Conservation (phyloP, 2,329 filamentous ascomycete species). For the Cytospora piceicola region DNA sequence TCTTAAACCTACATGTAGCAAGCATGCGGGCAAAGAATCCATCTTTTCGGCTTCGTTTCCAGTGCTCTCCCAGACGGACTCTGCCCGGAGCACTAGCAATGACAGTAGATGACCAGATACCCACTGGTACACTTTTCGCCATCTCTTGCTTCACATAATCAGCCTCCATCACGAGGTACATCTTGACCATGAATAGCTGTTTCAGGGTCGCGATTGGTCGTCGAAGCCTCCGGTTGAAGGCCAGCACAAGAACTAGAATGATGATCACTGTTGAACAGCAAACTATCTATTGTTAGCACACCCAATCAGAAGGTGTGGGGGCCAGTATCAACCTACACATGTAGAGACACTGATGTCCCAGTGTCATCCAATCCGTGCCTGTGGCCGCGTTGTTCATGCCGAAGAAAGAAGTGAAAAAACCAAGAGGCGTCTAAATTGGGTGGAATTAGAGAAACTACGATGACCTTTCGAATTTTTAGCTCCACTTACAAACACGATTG, state of each 20-base stretch:
- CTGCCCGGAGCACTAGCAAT: neutral
- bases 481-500: slow-evolving; percentile 37
- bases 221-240: slow-evolving; percentile 1
- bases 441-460: neutral
- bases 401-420: slow-evolving; percentile 28
- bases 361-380: slow-evolving; percentile 11
- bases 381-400: slow-evolving; percentile 24
- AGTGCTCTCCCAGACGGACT: neutral
- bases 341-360: neutral
- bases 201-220: neutral
- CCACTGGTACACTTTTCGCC: neutral
- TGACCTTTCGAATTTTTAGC: neutral
- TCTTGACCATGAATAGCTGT: neutral
- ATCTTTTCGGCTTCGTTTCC: neutral
- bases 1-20: no score
- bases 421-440: slow-evolving; percentile 1
- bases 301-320: neutral
- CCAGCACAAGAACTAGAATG: neutral
- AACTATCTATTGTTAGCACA: neutral
- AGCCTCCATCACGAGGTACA: neutral
- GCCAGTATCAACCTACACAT: slow-evolving; percentile 18
- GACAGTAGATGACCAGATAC: neutral
- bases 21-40: neutral
- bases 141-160: neutral
- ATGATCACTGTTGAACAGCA: slow-evolving; percentile 2